Evolutionary conservation across 768 basidiomycete species (phyloP).

Genomic region (Suillus bovinus): DNA sequence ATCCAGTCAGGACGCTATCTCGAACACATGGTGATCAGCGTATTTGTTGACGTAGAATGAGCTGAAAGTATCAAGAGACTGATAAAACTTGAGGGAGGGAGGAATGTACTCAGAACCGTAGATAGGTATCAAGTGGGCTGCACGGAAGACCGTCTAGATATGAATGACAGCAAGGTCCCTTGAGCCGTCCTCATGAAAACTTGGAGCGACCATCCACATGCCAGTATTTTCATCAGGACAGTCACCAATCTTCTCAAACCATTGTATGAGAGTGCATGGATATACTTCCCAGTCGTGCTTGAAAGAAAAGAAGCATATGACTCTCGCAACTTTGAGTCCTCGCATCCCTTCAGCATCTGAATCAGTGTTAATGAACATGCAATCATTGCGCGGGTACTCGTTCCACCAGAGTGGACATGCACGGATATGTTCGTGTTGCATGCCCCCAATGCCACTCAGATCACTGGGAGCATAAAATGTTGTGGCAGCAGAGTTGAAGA

Average conservation of each 20-base stretch:
- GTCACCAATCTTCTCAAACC: constrained; percentile 17
- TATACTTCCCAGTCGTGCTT: background rate
- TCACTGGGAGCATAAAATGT: background rate
- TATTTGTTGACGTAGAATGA: background rate
- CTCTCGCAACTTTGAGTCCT: constrained; percentile 16
- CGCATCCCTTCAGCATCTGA: constrained; percentile 11
- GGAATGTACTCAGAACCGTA: constrained; percentile 4
- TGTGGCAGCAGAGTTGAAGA: background rate
- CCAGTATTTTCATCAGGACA: constrained; percentile 21
- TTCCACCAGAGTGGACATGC: constrained; percentile 21
- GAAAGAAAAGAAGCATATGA: constrained; percentile 20
- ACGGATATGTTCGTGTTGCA: constrained; percentile 22
- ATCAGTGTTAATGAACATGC: constrained; percentile 16
- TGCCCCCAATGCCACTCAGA: background rate
- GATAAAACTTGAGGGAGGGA: background rate
- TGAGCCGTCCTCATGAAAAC: background rate
- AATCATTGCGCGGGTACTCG: background rate
- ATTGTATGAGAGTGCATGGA: constrained; percentile 21
- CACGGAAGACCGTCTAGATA: constrained; percentile 5
- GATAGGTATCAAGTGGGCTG: constrained; percentile 9
- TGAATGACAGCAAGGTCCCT: constrained; percentile 6
- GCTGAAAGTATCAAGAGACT: background rate
- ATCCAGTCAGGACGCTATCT: background rate
- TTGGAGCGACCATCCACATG: constrained; percentile 10
- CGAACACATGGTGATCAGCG: background rate